A percentile compares a stretch with the other conserved stretches of the same genome.
Conservation (phyloP, 2,329 filamentous ascomycete species). For the Tympanopsis confertula region DNA sequence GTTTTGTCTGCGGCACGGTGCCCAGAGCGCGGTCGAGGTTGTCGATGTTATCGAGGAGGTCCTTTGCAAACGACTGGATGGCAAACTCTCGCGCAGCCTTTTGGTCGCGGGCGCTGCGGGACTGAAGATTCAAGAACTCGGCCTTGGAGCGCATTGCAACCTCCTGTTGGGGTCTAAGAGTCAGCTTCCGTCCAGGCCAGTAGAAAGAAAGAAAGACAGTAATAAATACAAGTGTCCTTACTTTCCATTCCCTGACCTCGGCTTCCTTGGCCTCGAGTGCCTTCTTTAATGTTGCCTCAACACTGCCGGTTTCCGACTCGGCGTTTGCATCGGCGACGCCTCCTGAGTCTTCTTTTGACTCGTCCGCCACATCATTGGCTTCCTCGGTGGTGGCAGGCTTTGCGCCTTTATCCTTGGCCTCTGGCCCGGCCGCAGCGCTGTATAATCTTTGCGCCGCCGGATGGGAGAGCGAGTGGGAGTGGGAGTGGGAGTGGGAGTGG, state of each 20-base stretch:
- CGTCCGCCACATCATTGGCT: conserved; percentile 11
- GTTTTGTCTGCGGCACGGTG: conserved; percentile 66
- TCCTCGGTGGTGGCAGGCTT: conserved; percentile 30
- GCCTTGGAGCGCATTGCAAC: conserved; percentile 88
- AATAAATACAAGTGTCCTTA: conserved; percentile 24
- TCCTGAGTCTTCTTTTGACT: conserved; percentile 14
- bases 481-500: too few species aligned
- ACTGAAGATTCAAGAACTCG: conserved; percentile 96
- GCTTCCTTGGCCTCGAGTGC: conserved; percentile 53
- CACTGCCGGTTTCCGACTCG: background rate
- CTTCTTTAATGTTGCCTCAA: conserved; percentile 34
- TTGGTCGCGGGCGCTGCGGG: conserved; percentile 83
- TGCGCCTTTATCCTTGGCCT: too few species aligned
- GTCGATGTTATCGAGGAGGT: conserved; percentile 89
- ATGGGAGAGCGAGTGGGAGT: too few species aligned
- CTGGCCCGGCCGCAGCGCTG: conserved; percentile 16
- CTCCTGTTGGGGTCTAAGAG: conserved; percentile 45
- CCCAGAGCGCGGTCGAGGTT: conserved; percentile 88
- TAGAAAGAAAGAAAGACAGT: conserved; percentile 2
- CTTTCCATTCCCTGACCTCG: conserved; percentile 76
- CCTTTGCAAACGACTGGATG: conserved; percentile 88
- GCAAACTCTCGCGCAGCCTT: conserved; percentile 82
- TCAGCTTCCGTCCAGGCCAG: conserved; percentile 2
- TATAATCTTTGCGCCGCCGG: conserved; percentile 30
- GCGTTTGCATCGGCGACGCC: conserved; percentile 16